Evolutionary conservation across 352 stramenopile genomes (phyloP), one percentile per base, ranked within the genome.

Genomic region (Phytophthora kernoviae): DNA sequence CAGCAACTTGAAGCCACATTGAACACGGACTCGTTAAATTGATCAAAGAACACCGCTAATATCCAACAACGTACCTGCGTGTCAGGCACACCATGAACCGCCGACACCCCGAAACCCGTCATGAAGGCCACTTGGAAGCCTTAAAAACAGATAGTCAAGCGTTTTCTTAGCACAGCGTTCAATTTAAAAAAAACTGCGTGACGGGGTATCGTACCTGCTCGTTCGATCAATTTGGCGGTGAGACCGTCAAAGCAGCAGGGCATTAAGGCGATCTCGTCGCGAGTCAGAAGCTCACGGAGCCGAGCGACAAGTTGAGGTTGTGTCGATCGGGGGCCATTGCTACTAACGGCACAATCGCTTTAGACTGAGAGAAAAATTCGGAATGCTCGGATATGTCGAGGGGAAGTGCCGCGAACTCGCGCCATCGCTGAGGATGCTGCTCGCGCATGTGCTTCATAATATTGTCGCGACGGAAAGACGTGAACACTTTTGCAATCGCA

Each of bases 61-160:
- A 30, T 30, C 24, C 75, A 86, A 17, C 72, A 90, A 20, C 87
- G 52, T 17, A 97, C 70, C 58, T 96, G 90, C 34, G 88, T 97
- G 68, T 98, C 93, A 1, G 93, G 90, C 54, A 95, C 89, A 1
- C 94, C 90, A 49, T 91, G 80, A 0, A 75, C 79, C 15, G 84
- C 92, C 30, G 88, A 94, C 7, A 98, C 90, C 49, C 89, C 89
- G 77, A 97, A 98, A 34, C 93, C 93, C 39, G 90, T 96, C 91
- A 98, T 97, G 68, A 98, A 98, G 6, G 90, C 96, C 18, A 88
- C 75, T 26, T 93, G 70, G 65, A 97, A 98, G 17, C 86, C 88
- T 30, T 30, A 6, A 30, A 30, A 30, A 30, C 24, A 30, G 6
- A 30, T 6, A 30, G 24, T 30, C 24, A 30, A 30, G 6, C 24